These are phyloP conservation scores for Casuarina glauca DNA, from an alignment of 306 rosid genomes.

Conservation along the genomic window DNA sequence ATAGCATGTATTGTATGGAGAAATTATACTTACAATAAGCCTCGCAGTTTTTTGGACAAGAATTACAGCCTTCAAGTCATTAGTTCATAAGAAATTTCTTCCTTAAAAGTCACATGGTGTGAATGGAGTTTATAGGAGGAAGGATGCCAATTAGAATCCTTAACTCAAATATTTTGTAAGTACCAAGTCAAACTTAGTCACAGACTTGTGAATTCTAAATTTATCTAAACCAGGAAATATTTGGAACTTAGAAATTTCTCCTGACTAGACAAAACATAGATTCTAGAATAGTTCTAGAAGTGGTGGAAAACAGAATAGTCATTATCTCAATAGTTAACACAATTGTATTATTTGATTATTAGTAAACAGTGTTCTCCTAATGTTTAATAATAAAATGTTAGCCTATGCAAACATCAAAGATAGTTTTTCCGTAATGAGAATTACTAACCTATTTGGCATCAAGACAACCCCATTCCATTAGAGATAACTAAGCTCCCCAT, in stretches of 20 bases:
- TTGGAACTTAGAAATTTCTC: neutral
- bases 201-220: no score
- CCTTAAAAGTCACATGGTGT: conserved; percentile 52
- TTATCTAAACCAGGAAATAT: neutral
- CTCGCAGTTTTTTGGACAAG: conserved; percentile 93
- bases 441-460: conserved; percentile 80
- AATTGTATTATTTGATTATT: neutral
- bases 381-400: neutral
- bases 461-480: conserved; percentile 89
- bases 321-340: neutral
- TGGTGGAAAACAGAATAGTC: neutral
- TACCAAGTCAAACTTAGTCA: neutral
- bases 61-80: conserved; percentile 86
- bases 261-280: neutral
- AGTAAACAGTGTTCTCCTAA: neutral
- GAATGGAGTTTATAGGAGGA: conserved; percentile 1
- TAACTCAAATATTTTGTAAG: neutral
- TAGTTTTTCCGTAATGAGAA: conserved; percentile 13
- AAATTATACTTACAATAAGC: conserved; percentile 71
- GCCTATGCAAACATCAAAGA: neutral
- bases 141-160: neutral
- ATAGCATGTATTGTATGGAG: conserved; percentile 6
- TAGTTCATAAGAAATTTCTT: conserved; percentile 87
- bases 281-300: neutral
- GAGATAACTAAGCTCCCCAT: conserved; percentile 94